Conservation (phyloP, 371 early-diverging fungal species). For the Lichtheimia hyalospora region DNA sequence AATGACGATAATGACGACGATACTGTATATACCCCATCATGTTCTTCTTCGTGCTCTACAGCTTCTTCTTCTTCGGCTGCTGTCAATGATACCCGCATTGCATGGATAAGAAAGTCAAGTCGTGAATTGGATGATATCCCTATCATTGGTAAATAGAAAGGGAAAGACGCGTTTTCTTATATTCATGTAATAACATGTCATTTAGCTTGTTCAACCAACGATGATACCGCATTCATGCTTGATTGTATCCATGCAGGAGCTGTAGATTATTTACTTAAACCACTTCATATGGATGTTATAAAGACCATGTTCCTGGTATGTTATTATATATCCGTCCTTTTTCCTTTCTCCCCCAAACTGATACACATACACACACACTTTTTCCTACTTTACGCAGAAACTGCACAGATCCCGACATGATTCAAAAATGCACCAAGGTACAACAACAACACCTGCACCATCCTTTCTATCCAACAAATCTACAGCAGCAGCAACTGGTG, state of each 20-base stretch:
- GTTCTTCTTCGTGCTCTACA: conserved; percentile 9
- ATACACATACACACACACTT: not conserved
- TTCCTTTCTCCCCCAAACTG: not conserved
- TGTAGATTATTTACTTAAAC: conserved; percentile 55
- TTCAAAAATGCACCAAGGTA: conserved; percentile 16
- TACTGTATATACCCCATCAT: conserved; percentile 14
- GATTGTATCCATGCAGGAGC: conserved; percentile 55
- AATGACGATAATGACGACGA: conserved; percentile 5
- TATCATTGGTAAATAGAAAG: conserved; percentile 2
- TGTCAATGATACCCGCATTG: conserved; percentile 1
- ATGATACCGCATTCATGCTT: conserved; percentile 34
- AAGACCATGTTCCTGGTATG: conserved; percentile 58
- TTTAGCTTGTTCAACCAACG: conserved; percentile 35
- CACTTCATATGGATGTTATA: conserved; percentile 48
- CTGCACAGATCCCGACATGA: conserved; percentile 19
- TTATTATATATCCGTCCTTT: not conserved
- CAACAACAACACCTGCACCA: conserved; percentile 7
- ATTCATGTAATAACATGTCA: conserved; percentile 1
- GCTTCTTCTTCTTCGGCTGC: conserved; percentile 7
- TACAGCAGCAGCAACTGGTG: not conserved
- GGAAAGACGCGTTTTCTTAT: conserved; percentile 6
- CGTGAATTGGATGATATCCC: conserved; percentile 5
- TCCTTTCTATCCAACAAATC: conserved; percentile 6
- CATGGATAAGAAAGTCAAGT: conserved; percentile 4
- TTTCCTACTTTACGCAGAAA: conserved; percentile 9